Percentiles rank a stretch among this genome's conserved stretches.
Evolutionary conservation across 2,329 filamentous ascomycete genomes (phyloP).

Genomic region (Colletotrichum sp.): DNA sequence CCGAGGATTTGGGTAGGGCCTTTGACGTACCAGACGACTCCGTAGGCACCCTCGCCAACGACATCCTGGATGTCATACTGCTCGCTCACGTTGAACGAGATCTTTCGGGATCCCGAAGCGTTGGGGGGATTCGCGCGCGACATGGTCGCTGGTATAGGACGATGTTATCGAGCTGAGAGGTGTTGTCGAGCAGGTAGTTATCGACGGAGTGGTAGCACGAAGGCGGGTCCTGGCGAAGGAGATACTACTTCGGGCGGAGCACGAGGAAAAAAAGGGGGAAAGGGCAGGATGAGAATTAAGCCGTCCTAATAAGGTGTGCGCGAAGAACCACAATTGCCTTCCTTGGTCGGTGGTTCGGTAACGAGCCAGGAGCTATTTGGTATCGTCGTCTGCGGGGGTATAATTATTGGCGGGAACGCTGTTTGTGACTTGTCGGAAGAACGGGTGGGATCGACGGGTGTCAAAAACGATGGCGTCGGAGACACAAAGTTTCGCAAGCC

Average conservation of each 20-base stretch:
- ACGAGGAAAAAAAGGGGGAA: neutral
- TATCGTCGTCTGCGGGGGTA: slow-evolving; percentile 12
- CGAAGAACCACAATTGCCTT: slow-evolving; percentile 16
- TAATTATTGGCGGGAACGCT: slow-evolving; percentile 13
- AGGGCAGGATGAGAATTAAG: slow-evolving; percentile 8
- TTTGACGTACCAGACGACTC: slow-evolving; percentile 87
- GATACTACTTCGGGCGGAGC: slow-evolving; percentile 4
- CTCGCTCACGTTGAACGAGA: slow-evolving; percentile 99
- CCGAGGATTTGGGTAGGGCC: slow-evolving; percentile 7
- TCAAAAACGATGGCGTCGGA: neutral
- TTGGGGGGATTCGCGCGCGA: slow-evolving; percentile 63
- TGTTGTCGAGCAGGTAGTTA: slow-evolving; percentile 3
- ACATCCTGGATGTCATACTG: slow-evolving; percentile 99
- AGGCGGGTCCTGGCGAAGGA: slow-evolving; percentile 13
- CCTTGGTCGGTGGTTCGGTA: slow-evolving; percentile 3
- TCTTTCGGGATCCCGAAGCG: slow-evolving; percentile 79
- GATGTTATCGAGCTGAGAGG: slow-evolving; percentile 3
- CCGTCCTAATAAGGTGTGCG: slow-evolving; percentile 1
- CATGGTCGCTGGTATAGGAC: slow-evolving; percentile 42
- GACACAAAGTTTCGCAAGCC: slow-evolving; percentile 1
- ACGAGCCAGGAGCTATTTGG: neutral
- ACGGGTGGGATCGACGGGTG: slow-evolving; percentile 10
- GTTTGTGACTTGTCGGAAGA: slow-evolving; percentile 13
- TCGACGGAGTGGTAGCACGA: neutral
- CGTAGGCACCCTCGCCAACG: slow-evolving; percentile 96